These are phyloP conservation scores for Leishmania tropica DNA, from an alignment of 208 protist species.

Conservation along the genomic window DNA sequence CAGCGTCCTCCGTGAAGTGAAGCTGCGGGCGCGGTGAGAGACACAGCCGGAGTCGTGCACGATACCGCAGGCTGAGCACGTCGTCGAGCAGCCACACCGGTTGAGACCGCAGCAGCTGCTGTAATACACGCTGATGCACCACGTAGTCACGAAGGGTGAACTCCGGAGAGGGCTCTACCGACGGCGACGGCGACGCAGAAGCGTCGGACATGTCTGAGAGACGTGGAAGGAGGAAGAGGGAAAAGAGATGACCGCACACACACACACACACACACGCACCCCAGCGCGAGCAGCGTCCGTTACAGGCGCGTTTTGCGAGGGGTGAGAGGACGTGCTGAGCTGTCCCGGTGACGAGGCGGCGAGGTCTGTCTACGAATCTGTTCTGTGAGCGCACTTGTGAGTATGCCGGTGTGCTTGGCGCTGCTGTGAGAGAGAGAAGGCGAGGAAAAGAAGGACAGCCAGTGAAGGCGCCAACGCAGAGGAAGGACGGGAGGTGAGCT, in stretches of 20 bases:
- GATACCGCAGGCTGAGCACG: conserved; percentile 27
- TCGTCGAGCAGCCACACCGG: conserved; percentile 33
- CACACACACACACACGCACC: too few relatives aligned
- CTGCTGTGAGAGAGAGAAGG: not conserved
- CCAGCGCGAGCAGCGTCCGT: not conserved
- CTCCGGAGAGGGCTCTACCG: not conserved
- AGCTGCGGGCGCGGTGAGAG: conserved; percentile 17
- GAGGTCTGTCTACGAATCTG: not conserved
- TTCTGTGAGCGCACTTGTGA: not conserved
- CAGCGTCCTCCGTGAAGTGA: conserved; percentile 11
- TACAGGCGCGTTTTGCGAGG: not conserved
- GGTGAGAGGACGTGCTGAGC: not conserved
- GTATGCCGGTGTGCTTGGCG: not conserved
- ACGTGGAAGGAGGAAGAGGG: not conserved
- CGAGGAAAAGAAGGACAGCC: not conserved
- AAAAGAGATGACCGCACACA: not conserved
- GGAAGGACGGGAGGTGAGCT: not conserved
- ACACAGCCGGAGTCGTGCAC: conserved; percentile 23
- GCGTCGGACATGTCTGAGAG: conserved; percentile 6
- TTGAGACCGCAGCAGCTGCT: conserved; percentile 16
- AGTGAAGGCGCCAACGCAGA: not conserved
- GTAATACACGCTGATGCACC: conserved; percentile 22
- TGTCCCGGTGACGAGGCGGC: not conserved
- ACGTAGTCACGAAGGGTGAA: conserved; percentile 37
- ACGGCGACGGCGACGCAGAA: not conserved